Evolutionary conservation across 768 basidiomycete genomes (phyloP).

Genomic region (Gautieria morchelliformis): DNA sequence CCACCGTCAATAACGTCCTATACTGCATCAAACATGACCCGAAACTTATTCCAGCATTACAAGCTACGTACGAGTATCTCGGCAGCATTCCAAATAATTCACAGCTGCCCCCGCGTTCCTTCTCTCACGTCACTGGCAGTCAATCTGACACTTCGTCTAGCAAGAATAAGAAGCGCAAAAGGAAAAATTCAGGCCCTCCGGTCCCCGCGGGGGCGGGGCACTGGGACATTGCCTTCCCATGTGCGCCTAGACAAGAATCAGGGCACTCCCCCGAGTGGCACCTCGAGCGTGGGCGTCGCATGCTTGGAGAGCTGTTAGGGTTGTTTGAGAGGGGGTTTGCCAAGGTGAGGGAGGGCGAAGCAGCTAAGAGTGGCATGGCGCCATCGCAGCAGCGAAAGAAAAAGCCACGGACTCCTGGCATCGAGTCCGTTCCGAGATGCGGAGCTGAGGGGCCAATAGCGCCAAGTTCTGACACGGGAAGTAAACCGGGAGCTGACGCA

Average conservation of each 20-base stretch:
- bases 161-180: background rate
- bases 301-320: constrained; percentile 8
- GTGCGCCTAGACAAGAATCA: constrained; percentile 61
- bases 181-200: constrained; percentile 8
- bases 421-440: background rate
- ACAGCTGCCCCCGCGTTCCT: background rate
- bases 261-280: constrained; percentile 61
- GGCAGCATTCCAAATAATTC: background rate
- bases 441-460: background rate
- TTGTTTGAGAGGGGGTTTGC: constrained; percentile 1
- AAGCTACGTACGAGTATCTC: constrained; percentile 9
- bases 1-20: constrained; percentile 6
- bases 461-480: background rate
- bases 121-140: background rate
- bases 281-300: constrained; percentile 47
- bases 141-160: background rate
- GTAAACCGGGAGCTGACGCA: background rate
- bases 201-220: constrained; percentile 76
- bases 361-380: background rate
- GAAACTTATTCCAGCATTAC: constrained; percentile 6
- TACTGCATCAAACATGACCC: constrained; percentile 7
- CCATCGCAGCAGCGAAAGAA: background rate
- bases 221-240: constrained; percentile 81
- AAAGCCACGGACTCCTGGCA: background rate
- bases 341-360: background rate